phyloP scores from a whole-genome alignment of 2,329 filamentous ascomycete species.

The Cercospora sesami region DNA sequence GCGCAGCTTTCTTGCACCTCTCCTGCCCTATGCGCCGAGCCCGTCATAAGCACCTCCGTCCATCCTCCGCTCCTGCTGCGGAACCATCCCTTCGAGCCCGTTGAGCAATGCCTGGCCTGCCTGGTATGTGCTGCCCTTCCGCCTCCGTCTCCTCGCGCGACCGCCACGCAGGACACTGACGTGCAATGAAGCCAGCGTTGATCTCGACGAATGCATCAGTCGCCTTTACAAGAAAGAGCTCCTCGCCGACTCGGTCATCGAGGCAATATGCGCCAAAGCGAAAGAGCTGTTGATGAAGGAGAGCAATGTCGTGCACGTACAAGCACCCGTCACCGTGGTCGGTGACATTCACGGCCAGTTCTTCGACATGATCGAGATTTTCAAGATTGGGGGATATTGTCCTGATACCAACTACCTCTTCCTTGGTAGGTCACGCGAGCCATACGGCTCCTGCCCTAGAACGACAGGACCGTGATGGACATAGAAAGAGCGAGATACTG shows the following conservation, averaged over 20 bases:
- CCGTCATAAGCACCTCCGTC: constrained; percentile 22
- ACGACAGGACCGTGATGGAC: neutral
- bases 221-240: constrained; percentile 96
- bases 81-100: constrained; percentile 14
- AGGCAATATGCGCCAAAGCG: constrained; percentile 98
- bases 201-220: constrained; percentile 97
- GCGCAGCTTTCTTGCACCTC: constrained; percentile 17
- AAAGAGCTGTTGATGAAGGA: constrained; percentile 99
- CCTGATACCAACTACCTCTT: constrained; percentile 99
- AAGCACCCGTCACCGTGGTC: constrained; percentile 92
- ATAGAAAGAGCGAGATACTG: constrained; percentile 4
- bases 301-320: constrained; percentile 98
- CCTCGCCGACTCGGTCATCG: constrained; percentile 94
- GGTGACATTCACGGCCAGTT: constrained; percentile 99
- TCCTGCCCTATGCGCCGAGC: constrained; percentile 24
- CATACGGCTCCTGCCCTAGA: neutral
- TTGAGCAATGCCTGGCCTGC: constrained; percentile 51
- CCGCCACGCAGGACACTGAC: constrained; percentile 18
- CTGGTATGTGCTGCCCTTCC: constrained; percentile 43
- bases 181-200: constrained; percentile 72
- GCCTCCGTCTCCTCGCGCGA: neutral
- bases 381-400: constrained; percentile 95
- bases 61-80: constrained; percentile 10
- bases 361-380: constrained; percentile 98
- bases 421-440: constrained; percentile 62